Conservation (phyloP, 1,284 basidiomycete species). For the Porodaedalea pini region DNA sequence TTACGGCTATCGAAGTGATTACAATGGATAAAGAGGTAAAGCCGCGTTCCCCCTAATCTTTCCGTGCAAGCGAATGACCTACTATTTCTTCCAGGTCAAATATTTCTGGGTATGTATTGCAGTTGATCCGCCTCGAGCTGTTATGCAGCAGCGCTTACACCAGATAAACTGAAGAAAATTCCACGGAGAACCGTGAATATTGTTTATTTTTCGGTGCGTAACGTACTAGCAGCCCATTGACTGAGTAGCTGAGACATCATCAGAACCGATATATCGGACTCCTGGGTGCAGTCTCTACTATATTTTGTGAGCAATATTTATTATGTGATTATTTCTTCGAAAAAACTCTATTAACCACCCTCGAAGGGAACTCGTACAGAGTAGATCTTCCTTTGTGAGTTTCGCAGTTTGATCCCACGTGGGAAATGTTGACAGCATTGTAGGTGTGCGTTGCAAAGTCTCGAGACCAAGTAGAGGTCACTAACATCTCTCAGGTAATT, state of each 20-base stretch:
- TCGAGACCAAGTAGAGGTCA: neutral
- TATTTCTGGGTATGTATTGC: neutral
- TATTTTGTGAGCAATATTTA: neutral
- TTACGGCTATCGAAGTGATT: neutral
- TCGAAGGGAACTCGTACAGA: neutral
- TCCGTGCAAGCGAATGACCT: neutral
- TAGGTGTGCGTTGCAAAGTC: neutral
- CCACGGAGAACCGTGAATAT: neutral
- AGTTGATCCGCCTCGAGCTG: too few relatives aligned
- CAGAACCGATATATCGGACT: neutral
- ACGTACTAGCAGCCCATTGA: neutral
- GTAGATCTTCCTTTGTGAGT: neutral
- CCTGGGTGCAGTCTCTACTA: neutral
- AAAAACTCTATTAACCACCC: neutral
- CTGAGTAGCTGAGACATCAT: neutral
- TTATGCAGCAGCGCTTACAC: too few relatives aligned
- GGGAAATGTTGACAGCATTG: too few relatives aligned
- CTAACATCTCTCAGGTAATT: neutral
- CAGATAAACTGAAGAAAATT: neutral
- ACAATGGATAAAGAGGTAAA: neutral
- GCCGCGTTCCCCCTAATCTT: neutral
- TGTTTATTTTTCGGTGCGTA: neutral
- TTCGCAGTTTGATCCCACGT: neutral
- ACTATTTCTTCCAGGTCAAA: neutral
- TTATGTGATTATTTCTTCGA: too few relatives aligned